These are phyloP conservation scores for Fonsecaea pugnacius DNA, from an alignment of 2,329 filamentous ascomycete species.

Conservation along the genomic window DNA sequence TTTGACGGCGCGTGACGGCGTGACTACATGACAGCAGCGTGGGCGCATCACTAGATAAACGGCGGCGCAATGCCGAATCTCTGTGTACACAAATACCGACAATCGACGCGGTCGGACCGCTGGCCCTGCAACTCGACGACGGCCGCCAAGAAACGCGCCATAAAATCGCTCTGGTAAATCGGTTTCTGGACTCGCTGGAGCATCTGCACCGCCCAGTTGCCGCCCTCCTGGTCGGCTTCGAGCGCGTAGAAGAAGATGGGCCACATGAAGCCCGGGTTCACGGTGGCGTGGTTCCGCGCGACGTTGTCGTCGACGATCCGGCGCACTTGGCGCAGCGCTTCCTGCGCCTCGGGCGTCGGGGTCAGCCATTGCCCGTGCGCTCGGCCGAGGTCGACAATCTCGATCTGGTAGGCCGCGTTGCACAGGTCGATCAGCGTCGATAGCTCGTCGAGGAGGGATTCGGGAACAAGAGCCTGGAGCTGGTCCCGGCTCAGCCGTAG, in stretches of 20 bases:
- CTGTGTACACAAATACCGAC: constrained; percentile 21
- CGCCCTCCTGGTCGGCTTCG: constrained; percentile 13
- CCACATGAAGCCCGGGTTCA: constrained; percentile 23
- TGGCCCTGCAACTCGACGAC: constrained; percentile 16
- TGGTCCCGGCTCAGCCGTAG: constrained; percentile 12
- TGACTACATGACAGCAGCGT: too few species aligned
- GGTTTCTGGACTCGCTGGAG: constrained; percentile 12
- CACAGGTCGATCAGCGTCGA: constrained; percentile 18
- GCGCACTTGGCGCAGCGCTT: constrained; percentile 20
- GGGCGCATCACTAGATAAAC: too few species aligned
- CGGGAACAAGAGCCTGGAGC: not conserved
- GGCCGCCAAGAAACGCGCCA: constrained; percentile 14
- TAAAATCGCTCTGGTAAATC: constrained; percentile 16
- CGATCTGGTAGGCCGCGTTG: constrained; percentile 17
- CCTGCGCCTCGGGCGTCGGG: constrained; percentile 14
- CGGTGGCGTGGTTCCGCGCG: not conserved
- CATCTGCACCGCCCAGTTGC: constrained; percentile 21
- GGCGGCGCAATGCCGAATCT: constrained; percentile 21
- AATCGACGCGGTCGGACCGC: constrained; percentile 21
- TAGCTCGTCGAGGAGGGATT: not conserved
- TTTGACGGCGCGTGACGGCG: too few species aligned
- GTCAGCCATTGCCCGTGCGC: constrained; percentile 14
- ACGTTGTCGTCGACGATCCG: constrained; percentile 16
- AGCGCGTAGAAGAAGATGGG: constrained; percentile 25
- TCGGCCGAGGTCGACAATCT: constrained; percentile 20